These are phyloP conservation scores for Tolypocladium nubicola DNA, from an alignment of 2,329 filamentous ascomycete species.

Conservation along the genomic window DNA sequence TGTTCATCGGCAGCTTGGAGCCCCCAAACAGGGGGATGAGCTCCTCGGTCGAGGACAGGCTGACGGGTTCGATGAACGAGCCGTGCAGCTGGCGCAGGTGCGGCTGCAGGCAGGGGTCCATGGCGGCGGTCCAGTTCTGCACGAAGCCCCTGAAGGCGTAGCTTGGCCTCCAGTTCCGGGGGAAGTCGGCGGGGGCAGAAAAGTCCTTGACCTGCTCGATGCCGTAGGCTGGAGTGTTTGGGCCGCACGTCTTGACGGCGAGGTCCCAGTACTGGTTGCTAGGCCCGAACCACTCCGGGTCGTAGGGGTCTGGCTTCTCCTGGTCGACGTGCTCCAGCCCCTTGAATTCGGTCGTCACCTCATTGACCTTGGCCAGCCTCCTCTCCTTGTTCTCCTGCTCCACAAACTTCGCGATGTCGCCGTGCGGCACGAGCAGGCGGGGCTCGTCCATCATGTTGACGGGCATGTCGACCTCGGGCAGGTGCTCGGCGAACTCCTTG, in stretches of 20 bases:
- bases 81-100: slow-evolving; percentile 40
- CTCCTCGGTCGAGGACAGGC: slow-evolving; percentile 38
- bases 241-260: slow-evolving; percentile 44
- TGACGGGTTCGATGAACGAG: slow-evolving; percentile 44
- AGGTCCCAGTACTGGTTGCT: slow-evolving; percentile 49
- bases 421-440: slow-evolving; percentile 48
- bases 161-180: slow-evolving; percentile 20
- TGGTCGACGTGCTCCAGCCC: slow-evolving; percentile 26
- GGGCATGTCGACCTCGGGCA: slow-evolving; percentile 57
- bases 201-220: slow-evolving; percentile 19
- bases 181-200: slow-evolving; percentile 20
- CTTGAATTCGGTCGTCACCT: slow-evolving; percentile 33
- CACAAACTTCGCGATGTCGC: slow-evolving; percentile 42
- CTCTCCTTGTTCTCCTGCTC: slow-evolving; percentile 33
- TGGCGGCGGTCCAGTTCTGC: slow-evolving; percentile 46
- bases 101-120: slow-evolving; percentile 50
- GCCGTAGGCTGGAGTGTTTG: slow-evolving; percentile 36
- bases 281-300: slow-evolving; percentile 35
- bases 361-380: slow-evolving; percentile 27
- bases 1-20: slow-evolving; percentile 52
- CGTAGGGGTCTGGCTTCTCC: slow-evolving; percentile 22
- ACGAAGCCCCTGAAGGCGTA: slow-evolving; percentile 38
- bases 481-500: slow-evolving; percentile 35
- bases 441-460: slow-evolving; percentile 57
- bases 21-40: slow-evolving; percentile 52